phyloP scores from a whole-genome alignment of 139 green algal species.

The Haematococcus lacustris region DNA sequence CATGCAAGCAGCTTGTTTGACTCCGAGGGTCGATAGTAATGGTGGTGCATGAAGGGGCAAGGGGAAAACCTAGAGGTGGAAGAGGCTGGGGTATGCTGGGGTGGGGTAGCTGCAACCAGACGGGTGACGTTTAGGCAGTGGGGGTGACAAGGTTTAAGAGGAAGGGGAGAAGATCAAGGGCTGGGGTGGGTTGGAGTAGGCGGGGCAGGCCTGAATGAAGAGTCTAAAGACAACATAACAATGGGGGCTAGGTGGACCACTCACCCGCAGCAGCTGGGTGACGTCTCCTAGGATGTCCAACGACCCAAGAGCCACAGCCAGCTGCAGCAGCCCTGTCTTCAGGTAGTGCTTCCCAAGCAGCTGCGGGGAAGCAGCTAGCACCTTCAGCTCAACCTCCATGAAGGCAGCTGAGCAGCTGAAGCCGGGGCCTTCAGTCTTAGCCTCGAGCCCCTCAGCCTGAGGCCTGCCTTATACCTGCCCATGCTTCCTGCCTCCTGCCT shows the following conservation, averaged over 20 bases:
- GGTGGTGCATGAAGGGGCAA: too few relatives aligned
- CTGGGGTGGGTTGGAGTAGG: background rate
- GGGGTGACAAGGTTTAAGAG: background rate
- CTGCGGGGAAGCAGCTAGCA: background rate
- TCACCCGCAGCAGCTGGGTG: conserved; percentile 19
- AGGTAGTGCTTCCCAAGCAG: conserved; percentile 52
- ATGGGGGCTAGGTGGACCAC: background rate
- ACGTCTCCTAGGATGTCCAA: conserved; percentile 53
- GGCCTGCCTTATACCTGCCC: too few relatives aligned
- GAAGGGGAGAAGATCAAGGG: background rate
- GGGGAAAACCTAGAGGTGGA: too few relatives aligned
- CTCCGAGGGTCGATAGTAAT: too few relatives aligned
- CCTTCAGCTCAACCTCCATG: background rate
- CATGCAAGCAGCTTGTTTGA: too few relatives aligned
- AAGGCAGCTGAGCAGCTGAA: too few relatives aligned
- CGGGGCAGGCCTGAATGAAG: background rate
- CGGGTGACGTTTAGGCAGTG: background rate
- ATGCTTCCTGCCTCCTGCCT: too few relatives aligned
- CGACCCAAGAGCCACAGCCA: conserved; percentile 48
- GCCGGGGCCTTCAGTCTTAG: too few relatives aligned
- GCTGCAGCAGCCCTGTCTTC: conserved; percentile 43
- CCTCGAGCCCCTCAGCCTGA: too few relatives aligned
- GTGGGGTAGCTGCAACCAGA: too few relatives aligned
- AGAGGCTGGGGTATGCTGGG: too few relatives aligned
- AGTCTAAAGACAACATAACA: background rate